Evolutionary conservation across 73 alveolate species (phyloP), one percentile per base, ranked within the genome.

Genomic region (Breviolum minutum): DNA sequence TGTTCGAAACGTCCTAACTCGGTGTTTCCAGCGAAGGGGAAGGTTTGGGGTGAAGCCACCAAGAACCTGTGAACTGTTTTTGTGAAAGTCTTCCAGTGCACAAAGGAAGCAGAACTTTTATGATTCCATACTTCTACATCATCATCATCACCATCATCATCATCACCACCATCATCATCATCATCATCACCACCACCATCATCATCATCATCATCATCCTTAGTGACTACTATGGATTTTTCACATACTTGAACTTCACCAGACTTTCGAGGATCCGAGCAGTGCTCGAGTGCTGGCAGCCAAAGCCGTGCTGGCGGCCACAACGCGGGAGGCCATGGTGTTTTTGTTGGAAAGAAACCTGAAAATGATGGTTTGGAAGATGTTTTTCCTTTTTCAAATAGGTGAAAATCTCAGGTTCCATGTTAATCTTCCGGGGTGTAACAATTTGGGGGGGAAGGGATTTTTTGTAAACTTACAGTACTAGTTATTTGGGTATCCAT

Each of bases 271-370:
- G 87, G 87, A 29, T 63, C 85, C 62, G 24, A 13, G 26, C 13
- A 27, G 48, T 64, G 16, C 87, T 27, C 63, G 87, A 8, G 87
- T 64, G 13, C 19, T 79, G 20, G 87, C 87, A 5, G 87, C 87
- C 19, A 79, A 79, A 64, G 87, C 87, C 8, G 87, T 66, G 19
- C 66, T 79, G 87, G 87, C 87, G 0, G 66, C n/a, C 30, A 79
- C 66, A 12, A 0, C 62, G n/a, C 26, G 12, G 12, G 81, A 20
- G 81, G 85, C 85, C 26, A 48, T 7, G 84, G 84, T n/a, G 62
- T 19, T 19, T 17, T 16, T 9, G n/a, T n/a, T n/a, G n/a, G n/a
- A n/a, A n/a, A n/a, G n/a, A n/a, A n/a, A n/a, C n/a, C n/a, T n/a
- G n/a, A n/a, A n/a, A n/a, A n/a, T n/a, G n/a, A n/a, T n/a, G n/a